phyloP scores from a whole-genome alignment of 768 basidiomycete species.

The Suillus subaureus region DNA sequence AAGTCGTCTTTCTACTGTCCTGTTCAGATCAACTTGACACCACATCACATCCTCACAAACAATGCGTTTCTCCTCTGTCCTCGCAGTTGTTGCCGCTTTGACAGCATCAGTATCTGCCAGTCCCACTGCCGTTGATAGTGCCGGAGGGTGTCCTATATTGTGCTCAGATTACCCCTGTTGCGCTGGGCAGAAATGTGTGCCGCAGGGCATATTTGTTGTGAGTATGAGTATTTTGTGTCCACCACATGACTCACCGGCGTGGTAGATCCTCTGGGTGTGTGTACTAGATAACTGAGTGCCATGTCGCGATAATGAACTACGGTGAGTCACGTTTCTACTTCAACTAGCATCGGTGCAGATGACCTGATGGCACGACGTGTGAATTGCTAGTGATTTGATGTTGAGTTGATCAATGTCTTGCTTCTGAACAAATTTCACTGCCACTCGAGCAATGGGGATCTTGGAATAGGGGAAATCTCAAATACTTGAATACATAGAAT shows the following conservation, averaged over 20 bases:
- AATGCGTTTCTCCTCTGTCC: not conserved
- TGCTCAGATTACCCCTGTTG: not conserved
- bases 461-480: not conserved
- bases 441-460: not conserved
- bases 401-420: not conserved
- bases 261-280: not conserved
- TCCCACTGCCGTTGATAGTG: not conserved
- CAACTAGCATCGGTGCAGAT: not conserved
- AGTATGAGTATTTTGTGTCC: not conserved
- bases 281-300: not conserved
- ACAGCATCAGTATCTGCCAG: not conserved
- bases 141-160: not conserved
- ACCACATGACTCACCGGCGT: not conserved
- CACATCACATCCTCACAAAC: not conserved
- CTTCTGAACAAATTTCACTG: not conserved
- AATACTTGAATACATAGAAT: not conserved
- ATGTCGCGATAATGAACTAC: too few relatives aligned
- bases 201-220: not conserved
- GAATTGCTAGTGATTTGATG: not conserved
- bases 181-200: not conserved
- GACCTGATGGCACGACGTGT: not conserved
- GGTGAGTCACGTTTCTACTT: not conserved
- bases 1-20: not conserved
- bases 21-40: not conserved
- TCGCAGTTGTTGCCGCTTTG: not conserved